These are phyloP conservation scores for Conticribra guillardii DNA, from an alignment of 108 stramenopile species.

Conservation along the genomic window DNA sequence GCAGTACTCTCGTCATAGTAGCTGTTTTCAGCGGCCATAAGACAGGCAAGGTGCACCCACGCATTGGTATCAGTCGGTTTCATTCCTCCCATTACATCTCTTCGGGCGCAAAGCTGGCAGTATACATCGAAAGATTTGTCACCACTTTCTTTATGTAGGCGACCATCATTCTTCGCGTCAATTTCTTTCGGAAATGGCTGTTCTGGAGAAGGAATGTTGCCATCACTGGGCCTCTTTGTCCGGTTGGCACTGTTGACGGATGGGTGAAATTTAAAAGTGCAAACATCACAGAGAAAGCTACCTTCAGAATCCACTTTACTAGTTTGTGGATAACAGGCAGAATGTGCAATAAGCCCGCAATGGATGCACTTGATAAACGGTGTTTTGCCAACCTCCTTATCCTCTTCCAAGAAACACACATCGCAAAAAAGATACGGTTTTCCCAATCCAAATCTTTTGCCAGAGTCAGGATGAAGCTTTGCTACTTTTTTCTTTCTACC, in stretches of 20 bases:
- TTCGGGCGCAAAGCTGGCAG: not conserved
- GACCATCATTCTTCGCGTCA: conserved; percentile 8
- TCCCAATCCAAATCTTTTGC: conserved; percentile 14
- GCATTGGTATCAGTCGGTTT: not conserved
- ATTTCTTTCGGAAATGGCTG: not conserved
- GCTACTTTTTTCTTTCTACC: not conserved
- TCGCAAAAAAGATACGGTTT: conserved; percentile 1
- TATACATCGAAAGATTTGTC: not conserved
- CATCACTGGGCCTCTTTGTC: not conserved
- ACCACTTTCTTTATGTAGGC: not conserved
- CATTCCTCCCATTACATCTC: conserved; percentile 7
- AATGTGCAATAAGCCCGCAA: conserved; percentile 12
- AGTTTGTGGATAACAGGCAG: conserved; percentile 5
- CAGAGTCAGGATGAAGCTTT: conserved; percentile 3
- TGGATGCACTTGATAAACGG: conserved; percentile 11
- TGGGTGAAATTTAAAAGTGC: conserved; percentile 5
- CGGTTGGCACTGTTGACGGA: conserved; percentile 1
- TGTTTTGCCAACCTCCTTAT: conserved; percentile 5
- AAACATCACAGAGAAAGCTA: conserved; percentile 12
- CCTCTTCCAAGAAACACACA: conserved; percentile 12
- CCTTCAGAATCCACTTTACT: conserved; percentile 6
- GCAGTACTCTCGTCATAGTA: not conserved
- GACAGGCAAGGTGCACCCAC: not conserved
- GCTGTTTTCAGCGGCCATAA: not conserved
- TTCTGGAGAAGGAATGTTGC: not conserved